Evolutionary conservation across 768 basidiomycete genomes (phyloP), one percentile per base, ranked within the genome.

Genomic region (Trametes sanguinea): DNA sequence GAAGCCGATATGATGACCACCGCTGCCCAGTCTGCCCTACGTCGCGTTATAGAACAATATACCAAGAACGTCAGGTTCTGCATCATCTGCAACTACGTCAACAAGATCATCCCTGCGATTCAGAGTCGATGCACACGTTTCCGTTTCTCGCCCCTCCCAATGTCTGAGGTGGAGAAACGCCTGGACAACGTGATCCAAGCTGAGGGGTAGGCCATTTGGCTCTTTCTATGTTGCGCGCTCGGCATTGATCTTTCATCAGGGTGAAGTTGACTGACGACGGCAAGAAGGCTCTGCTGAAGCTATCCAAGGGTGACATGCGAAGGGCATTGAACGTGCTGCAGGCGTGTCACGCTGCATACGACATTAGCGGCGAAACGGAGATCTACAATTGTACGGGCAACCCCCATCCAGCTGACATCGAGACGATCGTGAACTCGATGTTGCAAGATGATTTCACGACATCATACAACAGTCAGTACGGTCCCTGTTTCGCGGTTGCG

Each of bases 1-100:
- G 97, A 99, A 75, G 97, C 97, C n/a, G 97, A 99, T 80, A 97
- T 97, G 96, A 99, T 99, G 97, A 99, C 97, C 0, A 89, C 94
- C 65, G 90, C 92, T 58, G 97, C 97, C 1, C 97, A 99, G 72
- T 92, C 95, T 3, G 97, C 97, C 29, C 84, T 99, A 33, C 90
- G 97, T 32, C 90, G 97, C 69, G 90, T 98, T 39, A 98, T 99
- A 67, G 97, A 99, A 75, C 95, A 97, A 66, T 98, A 97, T 75
- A 99, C 97, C 17, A 94, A 90, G 76, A 98, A 98, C 70, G 97
- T 98, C 67, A 88, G 97, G 42, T 99, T 99, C 76, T 99, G 97
- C 77, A 99, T 99, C 70, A 96, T 99, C 61, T 98, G 97, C 82
- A 99, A 99, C 76, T 99, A 99, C 69, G 97, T 98, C 74, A 98